These are phyloP conservation scores for Phytophthora aleatoria DNA, from an alignment of 352 stramenopile species.

Conservation along the genomic window DNA sequence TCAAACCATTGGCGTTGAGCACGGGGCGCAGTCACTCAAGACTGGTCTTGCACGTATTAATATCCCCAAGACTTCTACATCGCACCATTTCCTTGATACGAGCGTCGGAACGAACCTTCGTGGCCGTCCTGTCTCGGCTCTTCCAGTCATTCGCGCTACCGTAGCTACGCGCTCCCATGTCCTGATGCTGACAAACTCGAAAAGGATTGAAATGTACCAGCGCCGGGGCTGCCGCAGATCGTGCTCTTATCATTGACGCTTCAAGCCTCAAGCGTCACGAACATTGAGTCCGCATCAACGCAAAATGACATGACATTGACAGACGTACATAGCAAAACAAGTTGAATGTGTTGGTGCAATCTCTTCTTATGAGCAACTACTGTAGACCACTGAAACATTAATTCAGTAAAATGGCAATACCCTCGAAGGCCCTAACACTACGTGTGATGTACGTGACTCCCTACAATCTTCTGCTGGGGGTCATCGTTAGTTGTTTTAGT, in stretches of 20 bases:
- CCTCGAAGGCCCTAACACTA: conserved; percentile 32
- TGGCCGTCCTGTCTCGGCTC: conserved; percentile 1
- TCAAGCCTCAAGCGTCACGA: too few species aligned
- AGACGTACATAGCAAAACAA: neutral
- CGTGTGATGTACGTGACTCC: conserved; percentile 34
- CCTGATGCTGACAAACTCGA: conserved; percentile 17
- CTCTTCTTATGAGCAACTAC: conserved; percentile 11
- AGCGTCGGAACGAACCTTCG: conserved; percentile 5
- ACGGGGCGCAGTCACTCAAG: neutral
- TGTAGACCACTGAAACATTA: conserved; percentile 24
- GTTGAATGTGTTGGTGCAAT: neutral
- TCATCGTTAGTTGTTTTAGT: conserved; percentile 32
- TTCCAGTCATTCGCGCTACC: conserved; percentile 4
- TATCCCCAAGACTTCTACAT: neutral
- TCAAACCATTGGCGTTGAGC: neutral
- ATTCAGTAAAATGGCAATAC: conserved; percentile 30
- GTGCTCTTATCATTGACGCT: too few species aligned
- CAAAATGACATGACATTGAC: neutral
- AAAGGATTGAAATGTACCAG: neutral
- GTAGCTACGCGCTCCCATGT: neutral
- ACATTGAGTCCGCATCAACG: too few species aligned
- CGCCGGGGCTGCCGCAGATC: neutral
- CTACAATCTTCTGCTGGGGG: conserved; percentile 6
- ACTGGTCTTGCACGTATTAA: too few species aligned
- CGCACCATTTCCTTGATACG: neutral